Percentiles rank a stretch among this genome's conserved stretches.
Conservation (phyloP, 2,329 filamentous ascomycete species). For the Trichothecium sympodiale region DNA sequence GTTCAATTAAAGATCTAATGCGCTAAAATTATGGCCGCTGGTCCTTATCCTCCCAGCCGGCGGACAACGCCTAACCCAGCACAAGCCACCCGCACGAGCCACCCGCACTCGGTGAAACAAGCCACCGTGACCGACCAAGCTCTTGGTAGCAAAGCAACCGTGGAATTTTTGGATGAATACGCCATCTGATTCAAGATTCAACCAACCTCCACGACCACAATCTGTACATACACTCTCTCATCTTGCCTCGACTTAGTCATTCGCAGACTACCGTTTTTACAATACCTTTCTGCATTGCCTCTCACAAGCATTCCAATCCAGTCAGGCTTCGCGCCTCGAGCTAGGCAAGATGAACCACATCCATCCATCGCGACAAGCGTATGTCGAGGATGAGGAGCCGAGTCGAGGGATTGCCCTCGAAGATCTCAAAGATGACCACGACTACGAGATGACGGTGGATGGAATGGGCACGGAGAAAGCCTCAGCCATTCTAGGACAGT, state of each 20-base stretch:
- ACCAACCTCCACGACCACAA: neutral
- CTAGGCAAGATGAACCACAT: slow-evolving; percentile 61
- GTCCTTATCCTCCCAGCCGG: no score
- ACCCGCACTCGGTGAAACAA: slow-evolving; percentile 14
- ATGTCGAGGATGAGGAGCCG: slow-evolving; percentile 72
- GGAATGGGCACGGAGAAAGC: slow-evolving; percentile 72
- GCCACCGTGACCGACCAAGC: slow-evolving; percentile 10
- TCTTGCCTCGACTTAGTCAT: no score
- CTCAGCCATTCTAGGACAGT: slow-evolving; percentile 75
- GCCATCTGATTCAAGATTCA: neutral
- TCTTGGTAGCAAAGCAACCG: neutral
- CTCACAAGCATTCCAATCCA: slow-evolving; percentile 9
- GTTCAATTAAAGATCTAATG: no score
- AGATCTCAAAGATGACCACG: slow-evolving; percentile 55
- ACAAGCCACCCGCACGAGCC: slow-evolving; percentile 9
- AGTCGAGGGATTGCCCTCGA: slow-evolving; percentile 39
- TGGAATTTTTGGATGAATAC: neutral
- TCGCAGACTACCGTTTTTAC: neutral
- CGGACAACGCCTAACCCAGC: slow-evolving; percentile 12
- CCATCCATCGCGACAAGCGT: slow-evolving; percentile 85
- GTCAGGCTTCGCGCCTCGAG: neutral
- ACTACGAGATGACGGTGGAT: slow-evolving; percentile 67
- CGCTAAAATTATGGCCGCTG: no score
- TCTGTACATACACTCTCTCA: neutral
- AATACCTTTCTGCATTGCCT: neutral